Conservation (phyloP, 2,329 filamentous ascomycete species). For the Colletotrichum sp. region DNA sequence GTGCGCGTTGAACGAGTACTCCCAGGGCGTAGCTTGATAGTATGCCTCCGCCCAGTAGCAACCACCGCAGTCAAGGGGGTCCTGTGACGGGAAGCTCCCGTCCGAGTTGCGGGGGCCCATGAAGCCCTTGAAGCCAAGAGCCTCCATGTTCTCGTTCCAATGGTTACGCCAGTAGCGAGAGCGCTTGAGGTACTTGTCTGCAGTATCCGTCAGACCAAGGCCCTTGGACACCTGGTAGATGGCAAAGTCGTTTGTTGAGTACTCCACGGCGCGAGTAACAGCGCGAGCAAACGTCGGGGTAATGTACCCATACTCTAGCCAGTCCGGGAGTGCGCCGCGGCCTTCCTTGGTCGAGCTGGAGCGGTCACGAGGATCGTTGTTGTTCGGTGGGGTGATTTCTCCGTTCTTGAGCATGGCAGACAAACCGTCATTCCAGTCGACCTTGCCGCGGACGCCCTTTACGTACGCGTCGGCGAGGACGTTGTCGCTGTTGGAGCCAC, state of each 20-base stretch:
- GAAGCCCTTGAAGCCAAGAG: slow-evolving; percentile 68
- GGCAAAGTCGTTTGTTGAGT: slow-evolving; percentile 72
- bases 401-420: slow-evolving; percentile 71
- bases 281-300: slow-evolving; percentile 66
- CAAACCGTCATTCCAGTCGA: slow-evolving; percentile 70
- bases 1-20: slow-evolving; percentile 72
- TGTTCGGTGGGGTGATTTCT: slow-evolving; percentile 65
- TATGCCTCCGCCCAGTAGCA: slow-evolving; percentile 68
- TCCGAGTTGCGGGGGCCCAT: slow-evolving; percentile 63
- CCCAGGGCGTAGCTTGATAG: slow-evolving; percentile 67
- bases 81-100: slow-evolving; percentile 54
- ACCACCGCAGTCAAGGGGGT: slow-evolving; percentile 64
- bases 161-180: slow-evolving; percentile 75
- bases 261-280: slow-evolving; percentile 70
- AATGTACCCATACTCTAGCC: slow-evolving; percentile 69
- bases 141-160: slow-evolving; percentile 65
- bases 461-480: slow-evolving; percentile 75
- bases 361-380: slow-evolving; percentile 59
- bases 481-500: slow-evolving; percentile 74
- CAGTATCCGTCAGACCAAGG: slow-evolving; percentile 54
- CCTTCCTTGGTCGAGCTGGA: slow-evolving; percentile 72
- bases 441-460: slow-evolving; percentile 66
- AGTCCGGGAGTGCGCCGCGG: slow-evolving; percentile 72
- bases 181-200: slow-evolving; percentile 63
- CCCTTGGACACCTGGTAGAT: slow-evolving; percentile 69